Percentiles rank a stretch among this genome's conserved stretches.
Conservation (phyloP, 169 alveolate genomes). For the Amoebophrya sp. region DNA sequence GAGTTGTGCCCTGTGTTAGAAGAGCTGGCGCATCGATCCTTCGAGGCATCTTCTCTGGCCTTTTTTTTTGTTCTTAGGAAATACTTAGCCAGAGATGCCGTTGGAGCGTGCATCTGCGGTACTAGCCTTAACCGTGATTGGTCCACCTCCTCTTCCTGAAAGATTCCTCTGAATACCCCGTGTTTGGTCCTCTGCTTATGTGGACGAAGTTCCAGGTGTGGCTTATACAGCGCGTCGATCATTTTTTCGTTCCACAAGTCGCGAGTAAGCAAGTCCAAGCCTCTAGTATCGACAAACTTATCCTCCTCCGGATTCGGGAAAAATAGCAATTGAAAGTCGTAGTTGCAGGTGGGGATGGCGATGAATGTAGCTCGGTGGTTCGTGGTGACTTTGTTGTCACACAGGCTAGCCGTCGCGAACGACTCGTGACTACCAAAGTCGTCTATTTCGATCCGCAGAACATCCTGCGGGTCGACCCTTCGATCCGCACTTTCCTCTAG, state of each 20-base stretch:
- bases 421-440: neutral
- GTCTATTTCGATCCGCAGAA: neutral
- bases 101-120: too few relatives aligned
- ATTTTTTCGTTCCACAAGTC: neutral
- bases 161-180: neutral
- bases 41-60: too few relatives aligned
- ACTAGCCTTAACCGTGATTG: too few relatives aligned
- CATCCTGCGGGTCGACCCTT: neutral
- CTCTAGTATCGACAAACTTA: neutral
- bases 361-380: neutral
- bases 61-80: too few relatives aligned
- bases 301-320: neutral
- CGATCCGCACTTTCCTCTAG: neutral
- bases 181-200: neutral
- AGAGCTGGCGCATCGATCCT: too few relatives aligned
- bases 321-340: neutral
- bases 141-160: neutral
- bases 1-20: too few relatives aligned
- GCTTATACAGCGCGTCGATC: neutral
- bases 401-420: neutral
- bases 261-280: neutral
- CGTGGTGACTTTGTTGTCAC: neutral
- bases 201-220: neutral
- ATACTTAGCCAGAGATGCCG: too few relatives aligned
- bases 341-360: neutral